Base-by-base conservation (phyloP, 2,329 filamentous ascomycete species). In the Escovopsis sp. region DNA sequence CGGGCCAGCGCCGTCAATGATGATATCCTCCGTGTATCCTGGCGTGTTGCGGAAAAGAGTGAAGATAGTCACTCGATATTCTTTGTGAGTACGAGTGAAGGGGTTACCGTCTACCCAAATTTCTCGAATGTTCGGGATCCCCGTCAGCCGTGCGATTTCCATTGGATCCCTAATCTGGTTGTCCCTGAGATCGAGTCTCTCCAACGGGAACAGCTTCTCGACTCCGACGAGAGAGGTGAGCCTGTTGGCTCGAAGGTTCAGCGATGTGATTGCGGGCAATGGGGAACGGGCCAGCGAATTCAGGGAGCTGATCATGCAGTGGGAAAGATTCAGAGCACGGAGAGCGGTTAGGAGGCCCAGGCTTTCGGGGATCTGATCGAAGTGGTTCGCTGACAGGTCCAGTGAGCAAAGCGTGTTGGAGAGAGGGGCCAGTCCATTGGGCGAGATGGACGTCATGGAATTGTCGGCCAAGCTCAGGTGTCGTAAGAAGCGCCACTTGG, bases 261-360 rank as follows among this genome's bases (percentile, higher is more conserved):
- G 65, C 1, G 87, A 87, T 2, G 83, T 92, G 42, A 98, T 94
- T 15, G 90, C 88, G 19, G 90, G 88, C 5, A 98, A 68, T 11
- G 90, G 85, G 48, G 80, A 90, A 43, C 81, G 76, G 2, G 77
- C 77, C 29, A 98, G 65, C 2, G 88, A 94, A 48, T 92, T 82
- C 37, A 98, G 66, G 13, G 86, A 90, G 47, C 88, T 83, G 43
- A 98, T 96, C 87, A 96, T 94, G 66, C 88, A 96, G 49, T 93
- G 82, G 4, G 88, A 93, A 18, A 98, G 67, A 49, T 98, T 96
- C 36, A 98, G 63, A 17, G 90, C 87, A 43, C 87, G 77, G n/a
- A 98, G 70, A 19, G 85, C 79, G 15, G 85, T 86, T 39, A 98
- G 65, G 9, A 75, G 82, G 11, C 87, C 80, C 38, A 98, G 63